Evolutionary conservation across 2,329 filamentous ascomycete genomes (phyloP), one percentile per base, ranked within the genome.

Genomic region (Colletotrichum siamense): DNA sequence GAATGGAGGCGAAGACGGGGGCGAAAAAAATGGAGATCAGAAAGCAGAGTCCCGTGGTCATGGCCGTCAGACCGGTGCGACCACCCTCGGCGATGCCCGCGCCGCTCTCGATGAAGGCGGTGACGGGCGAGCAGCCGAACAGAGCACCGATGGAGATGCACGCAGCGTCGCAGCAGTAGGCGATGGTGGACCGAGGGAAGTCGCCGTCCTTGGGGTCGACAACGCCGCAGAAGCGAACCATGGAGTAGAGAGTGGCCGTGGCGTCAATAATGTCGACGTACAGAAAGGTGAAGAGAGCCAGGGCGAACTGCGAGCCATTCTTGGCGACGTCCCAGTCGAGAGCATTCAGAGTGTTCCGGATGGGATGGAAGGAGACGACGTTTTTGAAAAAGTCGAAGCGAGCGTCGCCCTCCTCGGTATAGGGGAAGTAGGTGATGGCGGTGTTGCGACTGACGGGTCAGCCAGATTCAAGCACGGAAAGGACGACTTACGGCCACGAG

Each of bases 151-250:
- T 90, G 1, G 93, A 94, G 78, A 95, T 95, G 76, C 92, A 93
- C 16, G 92, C 84, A 2, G 94, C 94, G 78, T 96, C 94, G 5
- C 91, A 92, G 79, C 91, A 94, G 83, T 95, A 96, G 2, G 96
- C 96, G 36, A 96, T 86, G 1, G 95, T 95, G 3, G 94, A 96
- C 55, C 95, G 93, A 69, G 96, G 95, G 78, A 98, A 98, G 82
- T 98, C 95, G n/a, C 93, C 92, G 3, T 94, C 92, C 62, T 91
- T 88, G 79, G 89, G 84, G 81, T 93, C 89, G 79, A 94, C 91
- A 61, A 91, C 90, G 32, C 92, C 91, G 77, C 91, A 93, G 85
- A 95, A 95, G 26, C 93, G 92, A 2, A 94, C 94, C 94, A 96
- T 95, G n/a, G 93, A 94, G 85, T 95, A 95, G 49, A 95, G 86